These are phyloP conservation scores for Lactifluus volemus DNA, from an alignment of 768 basidiomycete species.

Conservation along the genomic window DNA sequence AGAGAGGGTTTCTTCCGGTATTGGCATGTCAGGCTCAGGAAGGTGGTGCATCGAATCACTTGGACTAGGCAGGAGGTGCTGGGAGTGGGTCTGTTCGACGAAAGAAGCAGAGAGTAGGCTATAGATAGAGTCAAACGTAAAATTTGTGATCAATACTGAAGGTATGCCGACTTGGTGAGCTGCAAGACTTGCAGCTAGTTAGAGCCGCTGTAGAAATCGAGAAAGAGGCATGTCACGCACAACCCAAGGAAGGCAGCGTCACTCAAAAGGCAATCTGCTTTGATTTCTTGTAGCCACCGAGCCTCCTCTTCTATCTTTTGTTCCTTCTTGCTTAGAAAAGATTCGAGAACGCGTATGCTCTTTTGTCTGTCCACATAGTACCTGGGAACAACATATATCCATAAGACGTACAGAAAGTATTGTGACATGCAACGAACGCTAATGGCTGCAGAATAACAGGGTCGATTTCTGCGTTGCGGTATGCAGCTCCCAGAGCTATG, in stretches of 20 bases:
- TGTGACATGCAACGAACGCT: constrained; percentile 42
- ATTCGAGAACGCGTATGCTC: constrained; percentile 53
- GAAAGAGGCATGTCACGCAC: constrained; percentile 32
- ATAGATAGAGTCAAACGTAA: constrained; percentile 79
- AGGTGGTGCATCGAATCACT: neutral
- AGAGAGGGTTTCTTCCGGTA: constrained; percentile 38
- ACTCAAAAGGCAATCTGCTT: constrained; percentile 55
- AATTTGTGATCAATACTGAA: constrained; percentile 68
- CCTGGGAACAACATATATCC: constrained; percentile 26
- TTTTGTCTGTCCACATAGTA: constrained; percentile 66
- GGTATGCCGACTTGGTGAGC: constrained; percentile 58
- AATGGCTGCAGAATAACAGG: constrained; percentile 76
- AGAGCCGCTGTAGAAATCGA: neutral
- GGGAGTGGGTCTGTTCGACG: constrained; percentile 21
- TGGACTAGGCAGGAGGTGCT: constrained; percentile 1
- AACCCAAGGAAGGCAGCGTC: constrained; percentile 76
- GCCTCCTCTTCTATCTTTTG: constrained; percentile 44
- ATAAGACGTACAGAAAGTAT: constrained; percentile 5
- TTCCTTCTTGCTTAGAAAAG: constrained; percentile 51
- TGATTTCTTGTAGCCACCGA: constrained; percentile 44
- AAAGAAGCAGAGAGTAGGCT: constrained; percentile 59
- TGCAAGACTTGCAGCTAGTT: constrained; percentile 42
- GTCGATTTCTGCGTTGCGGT: constrained; percentile 67
- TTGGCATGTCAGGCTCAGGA: constrained; percentile 38
- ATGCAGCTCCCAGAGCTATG: constrained; percentile 51